Conservation (phyloP, 2,329 filamentous ascomycete genomes). For the Aspergillus carbonarius region DNA sequence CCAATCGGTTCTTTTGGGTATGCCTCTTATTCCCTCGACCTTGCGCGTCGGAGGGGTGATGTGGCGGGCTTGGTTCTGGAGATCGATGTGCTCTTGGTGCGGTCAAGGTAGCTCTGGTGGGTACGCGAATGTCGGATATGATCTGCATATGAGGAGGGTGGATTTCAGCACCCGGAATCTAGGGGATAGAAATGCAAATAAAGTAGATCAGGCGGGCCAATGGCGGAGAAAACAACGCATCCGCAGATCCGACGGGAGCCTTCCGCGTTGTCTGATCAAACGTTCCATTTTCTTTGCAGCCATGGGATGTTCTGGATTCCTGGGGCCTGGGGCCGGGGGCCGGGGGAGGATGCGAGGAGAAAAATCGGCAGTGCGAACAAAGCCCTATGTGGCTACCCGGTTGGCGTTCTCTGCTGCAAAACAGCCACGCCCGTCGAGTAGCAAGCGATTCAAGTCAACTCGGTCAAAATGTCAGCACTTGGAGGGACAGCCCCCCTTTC, state of each 20-base stretch:
- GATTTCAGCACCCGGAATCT: neutral
- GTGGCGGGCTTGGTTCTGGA: neutral
- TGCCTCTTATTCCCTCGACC: neutral
- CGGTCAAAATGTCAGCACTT: neutral
- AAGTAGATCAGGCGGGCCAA: neutral
- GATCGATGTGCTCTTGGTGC: neutral
- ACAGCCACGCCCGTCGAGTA: slow-evolving; percentile 2
- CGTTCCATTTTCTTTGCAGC: slow-evolving; percentile 2
- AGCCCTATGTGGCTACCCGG: slow-evolving; percentile 33
- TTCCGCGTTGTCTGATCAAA: slow-evolving; percentile 13
- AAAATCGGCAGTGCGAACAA: slow-evolving; percentile 13
- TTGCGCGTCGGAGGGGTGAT: neutral
- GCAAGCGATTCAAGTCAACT: neutral
- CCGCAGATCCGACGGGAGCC: neutral
- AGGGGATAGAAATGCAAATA: neutral
- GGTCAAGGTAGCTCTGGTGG: neutral
- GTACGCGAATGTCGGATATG: neutral
- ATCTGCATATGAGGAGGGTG: neutral
- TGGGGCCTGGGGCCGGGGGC: no score
- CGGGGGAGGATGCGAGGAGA: neutral
- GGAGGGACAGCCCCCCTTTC: neutral
- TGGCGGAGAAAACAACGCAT: neutral
- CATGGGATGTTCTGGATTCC: neutral
- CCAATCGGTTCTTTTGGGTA: no score
- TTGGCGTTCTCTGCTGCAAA: slow-evolving; percentile 14